Conservation (phyloP, 495 filamentous ascomycete species). For the Clavariopsis aquatica region DNA sequence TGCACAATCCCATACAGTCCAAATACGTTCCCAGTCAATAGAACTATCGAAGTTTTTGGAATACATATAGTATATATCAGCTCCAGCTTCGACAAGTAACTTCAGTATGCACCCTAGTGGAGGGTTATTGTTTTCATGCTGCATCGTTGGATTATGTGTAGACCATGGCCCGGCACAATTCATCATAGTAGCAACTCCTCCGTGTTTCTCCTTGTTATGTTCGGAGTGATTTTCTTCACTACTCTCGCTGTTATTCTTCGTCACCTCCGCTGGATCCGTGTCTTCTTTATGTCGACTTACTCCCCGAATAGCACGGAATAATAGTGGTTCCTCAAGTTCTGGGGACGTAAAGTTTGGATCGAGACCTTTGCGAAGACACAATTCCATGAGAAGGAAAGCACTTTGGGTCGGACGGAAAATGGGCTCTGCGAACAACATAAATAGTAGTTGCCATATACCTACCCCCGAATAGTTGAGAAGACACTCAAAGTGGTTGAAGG, state of each 20-base stretch:
- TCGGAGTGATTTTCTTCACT: background rate
- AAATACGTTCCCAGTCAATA: background rate
- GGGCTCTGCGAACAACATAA: background rate
- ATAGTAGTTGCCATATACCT: background rate
- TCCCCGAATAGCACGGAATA: background rate
- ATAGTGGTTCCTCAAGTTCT: background rate
- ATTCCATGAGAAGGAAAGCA: background rate
- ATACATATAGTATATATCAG: conserved; percentile 6
- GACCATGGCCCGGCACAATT: no score
- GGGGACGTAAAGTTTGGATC: background rate
- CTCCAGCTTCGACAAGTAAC: conserved; percentile 7
- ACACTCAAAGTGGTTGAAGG: background rate
- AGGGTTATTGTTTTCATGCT: background rate
- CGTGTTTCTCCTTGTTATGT: background rate
- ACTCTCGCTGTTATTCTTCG: background rate
- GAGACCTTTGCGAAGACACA: background rate
- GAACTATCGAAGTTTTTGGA: background rate
- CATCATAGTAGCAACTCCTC: background rate
- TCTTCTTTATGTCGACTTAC: background rate
- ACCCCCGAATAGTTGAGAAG: background rate
- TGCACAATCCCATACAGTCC: background rate
- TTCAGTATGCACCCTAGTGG: conserved; percentile 5
- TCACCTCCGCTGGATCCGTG: background rate
- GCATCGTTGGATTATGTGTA: no score
- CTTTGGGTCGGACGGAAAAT: background rate